A percentile compares a stretch with the other conserved stretches of the same genome.
Evolutionary conservation across 169 alveolate genomes (phyloP).

Genomic region (Eimeria tenella): DNA sequence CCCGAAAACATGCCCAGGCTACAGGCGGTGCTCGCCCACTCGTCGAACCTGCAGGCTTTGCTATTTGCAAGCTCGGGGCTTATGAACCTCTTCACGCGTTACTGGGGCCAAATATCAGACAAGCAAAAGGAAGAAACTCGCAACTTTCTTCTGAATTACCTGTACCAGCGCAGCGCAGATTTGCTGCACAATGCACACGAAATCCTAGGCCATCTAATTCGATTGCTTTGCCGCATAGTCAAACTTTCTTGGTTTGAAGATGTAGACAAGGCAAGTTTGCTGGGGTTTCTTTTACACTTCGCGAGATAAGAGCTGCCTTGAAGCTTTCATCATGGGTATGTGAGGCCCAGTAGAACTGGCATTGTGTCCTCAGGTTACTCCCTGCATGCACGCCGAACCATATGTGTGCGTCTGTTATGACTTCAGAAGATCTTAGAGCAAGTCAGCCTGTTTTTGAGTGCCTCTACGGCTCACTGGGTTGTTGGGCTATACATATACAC

Average conservation of each 20-base stretch:
- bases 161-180: constrained; percentile 94
- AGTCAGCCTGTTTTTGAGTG: constrained; percentile 87
- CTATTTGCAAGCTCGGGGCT: constrained; percentile 86
- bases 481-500: constrained; percentile 94
- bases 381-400: too few relatives aligned
- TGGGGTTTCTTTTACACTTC: not conserved
- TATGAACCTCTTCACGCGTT: constrained; percentile 84
- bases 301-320: not conserved
- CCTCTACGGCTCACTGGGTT: constrained; percentile 95
- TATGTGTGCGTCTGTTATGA: constrained; percentile 6
- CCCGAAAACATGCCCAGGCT: constrained; percentile 83
- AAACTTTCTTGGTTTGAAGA: constrained; percentile 93
- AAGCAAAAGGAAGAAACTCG: constrained; percentile 92
- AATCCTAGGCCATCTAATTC: constrained; percentile 91
- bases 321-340: too few relatives aligned
- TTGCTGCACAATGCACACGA: constrained; percentile 93
- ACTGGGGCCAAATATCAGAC: constrained; percentile 92
- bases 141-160: constrained; percentile 90
- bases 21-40: constrained; percentile 85
- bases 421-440: constrained; percentile 83
- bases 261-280: constrained; percentile 60
- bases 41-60: constrained; percentile 85
- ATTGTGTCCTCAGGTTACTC: too few relatives aligned
- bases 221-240: constrained; percentile 91
- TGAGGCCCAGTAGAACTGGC: too few relatives aligned